A percentile compares a stretch with the other conserved stretches of the same genome.
Conservation (phyloP, 306 rosid species). For the Fragaria iinumae region DNA sequence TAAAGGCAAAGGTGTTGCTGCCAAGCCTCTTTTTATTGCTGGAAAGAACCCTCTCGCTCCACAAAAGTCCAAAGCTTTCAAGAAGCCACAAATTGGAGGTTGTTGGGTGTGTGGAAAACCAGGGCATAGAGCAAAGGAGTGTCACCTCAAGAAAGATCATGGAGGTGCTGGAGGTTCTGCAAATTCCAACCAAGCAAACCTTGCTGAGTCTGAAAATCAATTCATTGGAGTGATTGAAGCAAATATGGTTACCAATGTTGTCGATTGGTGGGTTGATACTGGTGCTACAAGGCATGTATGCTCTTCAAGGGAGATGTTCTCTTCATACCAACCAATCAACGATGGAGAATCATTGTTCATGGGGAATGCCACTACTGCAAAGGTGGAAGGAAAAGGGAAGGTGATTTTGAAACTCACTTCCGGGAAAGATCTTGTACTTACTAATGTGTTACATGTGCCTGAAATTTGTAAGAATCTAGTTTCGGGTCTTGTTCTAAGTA, state of each 20-base stretch:
- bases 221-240: background rate
- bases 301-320: background rate
- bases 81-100: background rate
- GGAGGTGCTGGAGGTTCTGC: background rate
- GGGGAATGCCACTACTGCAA: background rate
- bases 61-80: background rate
- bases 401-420: background rate
- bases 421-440: background rate
- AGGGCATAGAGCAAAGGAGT: background rate
- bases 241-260: background rate
- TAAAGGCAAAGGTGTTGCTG: background rate
- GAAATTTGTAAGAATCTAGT: background rate
- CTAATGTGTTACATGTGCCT: background rate
- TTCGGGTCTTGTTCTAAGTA: background rate
- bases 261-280: background rate
- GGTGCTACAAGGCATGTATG: conserved; percentile 6
- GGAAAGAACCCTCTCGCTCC: background rate
- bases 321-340: background rate
- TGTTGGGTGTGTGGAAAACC: background rate
- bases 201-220: background rate
- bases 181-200: background rate
- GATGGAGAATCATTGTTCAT: background rate
- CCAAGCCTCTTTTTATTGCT: background rate
- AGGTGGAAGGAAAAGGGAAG: background rate
- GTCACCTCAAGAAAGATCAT: background rate